Percentiles rank a stretch among this genome's conserved stretches.
These are phyloP conservation scores for Fragilaria radians DNA, from an alignment of 108 stramenopile genomes.

Conservation along the genomic window DNA sequence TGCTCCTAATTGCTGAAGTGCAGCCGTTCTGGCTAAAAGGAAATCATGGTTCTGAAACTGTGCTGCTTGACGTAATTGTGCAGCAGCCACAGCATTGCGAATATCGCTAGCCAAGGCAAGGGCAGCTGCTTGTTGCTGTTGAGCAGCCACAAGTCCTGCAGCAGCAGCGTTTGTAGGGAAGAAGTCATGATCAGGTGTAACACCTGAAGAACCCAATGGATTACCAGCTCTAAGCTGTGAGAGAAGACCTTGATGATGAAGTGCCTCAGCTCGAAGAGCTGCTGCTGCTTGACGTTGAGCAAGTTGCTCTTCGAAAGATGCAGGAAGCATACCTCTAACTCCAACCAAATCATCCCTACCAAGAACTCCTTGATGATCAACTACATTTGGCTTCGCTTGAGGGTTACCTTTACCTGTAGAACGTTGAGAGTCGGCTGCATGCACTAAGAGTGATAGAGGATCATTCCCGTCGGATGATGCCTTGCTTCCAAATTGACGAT, in stretches of 20 bases:
- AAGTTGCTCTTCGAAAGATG: not conserved
- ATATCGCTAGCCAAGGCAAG: not conserved
- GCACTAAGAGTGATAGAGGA: conserved; percentile 1
- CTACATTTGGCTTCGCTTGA: not conserved
- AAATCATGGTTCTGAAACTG: conserved; percentile 2
- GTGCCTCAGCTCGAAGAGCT: not conserved
- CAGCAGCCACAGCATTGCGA: not conserved
- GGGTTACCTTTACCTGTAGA: no score
- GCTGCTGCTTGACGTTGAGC: not conserved
- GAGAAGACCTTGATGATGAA: not conserved
- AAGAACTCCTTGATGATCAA: not conserved
- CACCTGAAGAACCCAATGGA: not conserved
- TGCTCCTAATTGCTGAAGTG: conserved; percentile 29
- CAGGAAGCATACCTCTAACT: no score
- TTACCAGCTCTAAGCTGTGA: not conserved
- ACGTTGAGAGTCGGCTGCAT: not conserved
- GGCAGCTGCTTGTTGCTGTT: conserved; percentile 3
- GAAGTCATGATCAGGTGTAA: not conserved
- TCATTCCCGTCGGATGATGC: no score
- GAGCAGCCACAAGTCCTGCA: not conserved
- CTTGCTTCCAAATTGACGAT: not conserved
- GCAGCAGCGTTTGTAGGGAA: not conserved
- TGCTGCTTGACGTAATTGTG: conserved; percentile 1
- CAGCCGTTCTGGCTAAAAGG: not conserved
- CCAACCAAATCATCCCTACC: no score